Evolutionary conservation across 306 rosid genomes (phyloP).

Genomic region (Carpinus fangiana): DNA sequence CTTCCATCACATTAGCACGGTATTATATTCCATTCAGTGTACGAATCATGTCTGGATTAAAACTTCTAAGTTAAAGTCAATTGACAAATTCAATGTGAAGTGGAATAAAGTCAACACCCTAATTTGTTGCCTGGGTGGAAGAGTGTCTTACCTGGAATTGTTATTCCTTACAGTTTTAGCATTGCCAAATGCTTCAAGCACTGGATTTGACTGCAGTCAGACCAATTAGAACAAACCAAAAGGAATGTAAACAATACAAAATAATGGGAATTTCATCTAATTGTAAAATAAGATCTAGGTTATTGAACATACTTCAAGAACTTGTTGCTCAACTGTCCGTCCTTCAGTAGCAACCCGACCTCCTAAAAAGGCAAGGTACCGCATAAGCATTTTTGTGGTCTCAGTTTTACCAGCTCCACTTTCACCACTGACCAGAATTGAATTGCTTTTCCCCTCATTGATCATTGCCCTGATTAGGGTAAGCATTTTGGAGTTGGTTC

Average conservation of each 20-base stretch:
- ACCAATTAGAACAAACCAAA: conserved; percentile 18
- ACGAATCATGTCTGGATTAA: background rate
- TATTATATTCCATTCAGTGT: background rate
- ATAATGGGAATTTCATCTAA: conserved; percentile 10
- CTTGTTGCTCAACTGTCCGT: conserved; percentile 97
- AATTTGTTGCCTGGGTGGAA: conserved; percentile 30
- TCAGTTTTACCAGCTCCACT: conserved; percentile 99
- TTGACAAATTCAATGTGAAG: conserved; percentile 3
- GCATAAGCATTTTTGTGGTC: conserved; percentile 99
- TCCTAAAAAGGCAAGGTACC: conserved; percentile 92
- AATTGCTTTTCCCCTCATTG: conserved; percentile 86
- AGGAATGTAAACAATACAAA: background rate
- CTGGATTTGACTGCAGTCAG: conserved; percentile 92
- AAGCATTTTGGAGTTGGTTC: conserved; percentile 19
- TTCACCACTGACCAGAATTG: conserved; percentile 98
- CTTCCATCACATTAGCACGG: background rate
- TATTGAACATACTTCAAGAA: conserved; percentile 78
- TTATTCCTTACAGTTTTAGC: conserved; percentile 97
- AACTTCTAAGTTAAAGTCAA: conserved; percentile 22
- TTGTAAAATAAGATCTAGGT: conserved; percentile 24
- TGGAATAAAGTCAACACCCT: conserved; percentile 23
- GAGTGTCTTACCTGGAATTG: conserved; percentile 80
- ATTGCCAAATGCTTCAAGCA: conserved; percentile 99
- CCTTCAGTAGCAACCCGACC: conserved; percentile 97
- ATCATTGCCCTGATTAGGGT: conserved; percentile 83